Percentiles rank a stretch among this genome's conserved stretches.
Conservation (phyloP, 2,329 filamentous ascomycete species). For the Pyricularia sp. region DNA sequence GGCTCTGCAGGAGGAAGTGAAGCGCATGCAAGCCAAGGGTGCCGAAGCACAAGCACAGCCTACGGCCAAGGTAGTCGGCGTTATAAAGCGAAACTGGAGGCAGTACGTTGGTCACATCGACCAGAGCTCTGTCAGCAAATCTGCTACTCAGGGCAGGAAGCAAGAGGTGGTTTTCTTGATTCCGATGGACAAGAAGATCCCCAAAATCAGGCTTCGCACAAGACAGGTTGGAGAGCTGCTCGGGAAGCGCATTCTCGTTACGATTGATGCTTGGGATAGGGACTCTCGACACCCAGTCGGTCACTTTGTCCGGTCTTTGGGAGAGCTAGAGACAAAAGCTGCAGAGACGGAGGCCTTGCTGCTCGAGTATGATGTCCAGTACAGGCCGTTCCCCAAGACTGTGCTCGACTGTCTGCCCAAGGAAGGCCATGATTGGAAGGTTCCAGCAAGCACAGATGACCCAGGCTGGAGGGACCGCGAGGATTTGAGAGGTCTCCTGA, state of each 20-base stretch:
- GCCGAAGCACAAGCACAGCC: conserved; percentile 73
- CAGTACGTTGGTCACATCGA: conserved; percentile 97
- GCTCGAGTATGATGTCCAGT: conserved; percentile 94
- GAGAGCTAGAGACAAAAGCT: conserved; percentile 91
- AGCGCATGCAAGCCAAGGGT: conserved; percentile 63
- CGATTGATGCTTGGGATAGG: conserved; percentile 89
- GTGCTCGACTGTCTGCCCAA: conserved; percentile 84
- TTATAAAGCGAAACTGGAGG: conserved; percentile 92
- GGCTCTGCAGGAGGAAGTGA: conserved; percentile 84
- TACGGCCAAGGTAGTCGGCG: conserved; percentile 80
- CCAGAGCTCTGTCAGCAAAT: conserved; percentile 64
- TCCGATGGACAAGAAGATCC: conserved; percentile 95
- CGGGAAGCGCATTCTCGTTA: conserved; percentile 82
- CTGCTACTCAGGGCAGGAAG: conserved; percentile 62
- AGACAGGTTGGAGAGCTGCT: conserved; percentile 79
- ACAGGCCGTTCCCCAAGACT: conserved; percentile 89
- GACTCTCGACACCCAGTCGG: conserved; percentile 87
- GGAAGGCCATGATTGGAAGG: conserved; percentile 89
- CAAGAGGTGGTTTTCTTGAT: conserved; percentile 91
- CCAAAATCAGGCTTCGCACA: conserved; percentile 87
- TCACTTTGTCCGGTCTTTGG: conserved; percentile 85
- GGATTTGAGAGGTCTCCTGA: conserved; percentile 72
- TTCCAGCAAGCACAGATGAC: conserved; percentile 66
- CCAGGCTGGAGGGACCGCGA: conserved; percentile 75
- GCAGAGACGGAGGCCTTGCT: conserved; percentile 92